A percentile compares a stretch with the other conserved stretches of the same genome.
These are phyloP conservation scores for Oryza glumipatula DNA, from an alignment of 176 grass and related monocot genomes.

Conservation along the genomic window DNA sequence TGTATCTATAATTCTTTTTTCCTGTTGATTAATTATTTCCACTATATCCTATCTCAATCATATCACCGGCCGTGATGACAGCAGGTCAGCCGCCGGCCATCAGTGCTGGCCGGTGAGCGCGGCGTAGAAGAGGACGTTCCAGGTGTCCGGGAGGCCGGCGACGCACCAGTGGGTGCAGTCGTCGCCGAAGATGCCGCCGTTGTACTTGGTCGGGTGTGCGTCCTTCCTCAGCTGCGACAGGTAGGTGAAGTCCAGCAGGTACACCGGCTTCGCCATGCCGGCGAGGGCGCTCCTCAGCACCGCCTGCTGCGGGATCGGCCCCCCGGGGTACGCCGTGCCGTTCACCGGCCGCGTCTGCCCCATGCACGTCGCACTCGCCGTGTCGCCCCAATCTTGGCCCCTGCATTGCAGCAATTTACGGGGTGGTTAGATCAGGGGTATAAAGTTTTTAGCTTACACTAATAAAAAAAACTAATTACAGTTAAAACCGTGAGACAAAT, in stretches of 20 bases:
- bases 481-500: no score
- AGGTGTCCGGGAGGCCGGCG: slow-evolving; percentile 73
- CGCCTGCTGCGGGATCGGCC: slow-evolving; percentile 53
- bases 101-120: slow-evolving; percentile 56
- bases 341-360: slow-evolving; percentile 69
- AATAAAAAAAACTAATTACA: no score
- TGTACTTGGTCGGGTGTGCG: slow-evolving; percentile 80
- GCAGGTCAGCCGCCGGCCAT: background rate
- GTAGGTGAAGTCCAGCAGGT: slow-evolving; percentile 73
- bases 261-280: slow-evolving; percentile 65
- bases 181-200: slow-evolving; percentile 55
- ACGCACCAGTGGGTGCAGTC: slow-evolving; percentile 97
- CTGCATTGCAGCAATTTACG: slow-evolving; percentile 45
- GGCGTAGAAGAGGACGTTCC: slow-evolving; percentile 81
- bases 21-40: slow-evolving; percentile 12
- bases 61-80: background rate
- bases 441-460: no score
- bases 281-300: slow-evolving; percentile 56
- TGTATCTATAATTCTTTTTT: slow-evolving; percentile 10
- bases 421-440: no score
- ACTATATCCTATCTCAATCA: background rate
- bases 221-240: slow-evolving; percentile 82
- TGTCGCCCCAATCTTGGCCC: slow-evolving; percentile 69
- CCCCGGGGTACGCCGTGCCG: slow-evolving; percentile 54
- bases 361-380: slow-evolving; percentile 48